Base-by-base conservation (phyloP, 2,329 filamentous ascomycete species). In the Claviceps purpurea region DNA sequence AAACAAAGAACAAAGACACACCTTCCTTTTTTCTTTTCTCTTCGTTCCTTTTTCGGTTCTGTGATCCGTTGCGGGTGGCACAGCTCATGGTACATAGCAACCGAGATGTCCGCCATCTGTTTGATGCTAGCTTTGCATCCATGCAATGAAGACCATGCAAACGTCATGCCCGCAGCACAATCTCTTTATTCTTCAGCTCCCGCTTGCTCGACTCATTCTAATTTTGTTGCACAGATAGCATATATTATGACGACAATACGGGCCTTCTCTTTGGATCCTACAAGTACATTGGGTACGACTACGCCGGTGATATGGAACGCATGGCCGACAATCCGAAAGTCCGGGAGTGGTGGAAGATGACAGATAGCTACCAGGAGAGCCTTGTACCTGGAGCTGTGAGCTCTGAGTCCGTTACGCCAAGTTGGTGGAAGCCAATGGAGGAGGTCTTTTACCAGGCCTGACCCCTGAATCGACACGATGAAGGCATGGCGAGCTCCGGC, bases 291-390 rank as follows among this genome's bases (percentile, higher is more conserved):
- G 87, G 87, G 0, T 77, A 77, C 54, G 77, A 87, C 56, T 89
- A 79, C 55, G 81, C 78, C 2, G 82, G 73, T 10, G 87, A 91
- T 62, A 90, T 91, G 87, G 76, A 79, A 65, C 75, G 73, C 55
- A 89, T 90, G 85, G 74, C 76, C 1, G 79, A 79, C 53, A 88
- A 89, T 59, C 76, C 79, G 1, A 83, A 82, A 61, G 84, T 90
- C 38, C 76, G 79, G 52, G 81, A 85, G 65, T 91, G 87, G 87
- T 91, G 86, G 86, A 71, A 71, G 53, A 84, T 90, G 81, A 90
- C 87, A 49, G 87, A 91, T 65, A 72, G 73, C 14, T 87, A 82
- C 73, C 87, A 90, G 68, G 82, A 81, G 65, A 76, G 73, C 45
- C 62, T 85, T 34, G 77, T 84, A 1, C 72, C 75, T 0, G 81